phyloP scores from a whole-genome alignment of 192 early-diverging fungal species.

The Globomyces pollinis-pini region DNA sequence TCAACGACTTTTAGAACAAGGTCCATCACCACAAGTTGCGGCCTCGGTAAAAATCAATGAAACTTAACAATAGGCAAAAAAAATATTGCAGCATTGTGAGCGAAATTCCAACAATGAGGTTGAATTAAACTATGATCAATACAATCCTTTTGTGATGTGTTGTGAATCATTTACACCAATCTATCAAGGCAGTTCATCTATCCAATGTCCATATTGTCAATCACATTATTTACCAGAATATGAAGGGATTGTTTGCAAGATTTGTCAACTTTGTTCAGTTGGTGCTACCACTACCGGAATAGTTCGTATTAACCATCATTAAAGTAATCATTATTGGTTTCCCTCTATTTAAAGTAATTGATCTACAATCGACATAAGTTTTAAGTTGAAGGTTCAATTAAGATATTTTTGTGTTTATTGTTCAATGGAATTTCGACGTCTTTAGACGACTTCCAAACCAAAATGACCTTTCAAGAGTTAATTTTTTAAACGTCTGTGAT shows the following conservation, averaged over 20 bases:
- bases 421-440: too few species aligned
- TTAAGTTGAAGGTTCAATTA: too few species aligned
- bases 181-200: constrained; percentile 72
- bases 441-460: too few species aligned
- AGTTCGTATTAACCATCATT: too few species aligned
- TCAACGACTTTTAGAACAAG: constrained; percentile 80
- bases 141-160: constrained; percentile 90
- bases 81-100: constrained; percentile 55
- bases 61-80: constrained; percentile 6
- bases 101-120: constrained; percentile 74
- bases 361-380: too few species aligned
- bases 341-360: too few species aligned
- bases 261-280: constrained; percentile 81
- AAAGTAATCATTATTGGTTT: too few species aligned
- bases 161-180: constrained; percentile 81
- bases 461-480: too few species aligned
- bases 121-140: constrained; percentile 84
- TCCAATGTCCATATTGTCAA: constrained; percentile 81
- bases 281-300: constrained; percentile 29
- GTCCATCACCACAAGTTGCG: constrained; percentile 66
- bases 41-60: constrained; percentile 50
- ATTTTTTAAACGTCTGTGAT: too few species aligned
- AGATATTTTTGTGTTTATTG: too few species aligned
- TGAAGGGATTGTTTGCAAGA: constrained; percentile 66
- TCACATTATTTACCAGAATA: constrained; percentile 81